Conservation (phyloP, 352 stramenopile genomes). For the Phytophthora foliorum region DNA sequence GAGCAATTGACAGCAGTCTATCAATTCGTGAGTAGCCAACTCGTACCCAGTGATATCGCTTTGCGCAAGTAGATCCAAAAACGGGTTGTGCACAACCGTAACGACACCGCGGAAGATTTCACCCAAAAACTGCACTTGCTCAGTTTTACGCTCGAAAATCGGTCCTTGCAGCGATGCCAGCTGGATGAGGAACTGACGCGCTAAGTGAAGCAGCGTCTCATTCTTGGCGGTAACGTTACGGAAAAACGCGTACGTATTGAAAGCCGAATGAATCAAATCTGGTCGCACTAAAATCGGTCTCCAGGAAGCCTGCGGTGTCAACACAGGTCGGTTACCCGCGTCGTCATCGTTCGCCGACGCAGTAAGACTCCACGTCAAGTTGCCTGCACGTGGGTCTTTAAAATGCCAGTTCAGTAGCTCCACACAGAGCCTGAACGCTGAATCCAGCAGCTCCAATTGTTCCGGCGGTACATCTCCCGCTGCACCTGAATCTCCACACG, state of each 20-base stretch:
- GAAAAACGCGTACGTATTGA: slow-evolving; percentile 89
- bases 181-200: slow-evolving; percentile 84
- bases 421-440: slow-evolving; percentile 77
- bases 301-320: slow-evolving; percentile 75
- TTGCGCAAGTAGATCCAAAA: slow-evolving; percentile 75
- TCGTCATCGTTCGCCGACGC: slow-evolving; percentile 42
- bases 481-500: slow-evolving; percentile 38
- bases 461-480: slow-evolving; percentile 52
- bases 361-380: slow-evolving; percentile 76
- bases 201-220: slow-evolving; percentile 77
- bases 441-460: slow-evolving; percentile 83
- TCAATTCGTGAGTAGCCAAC: slow-evolving; percentile 82
- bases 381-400: slow-evolving; percentile 58
- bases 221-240: slow-evolving; percentile 75
- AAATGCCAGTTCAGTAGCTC: slow-evolving; percentile 89
- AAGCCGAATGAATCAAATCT: slow-evolving; percentile 85
- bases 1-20: slow-evolving; percentile 86
- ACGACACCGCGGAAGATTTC: slow-evolving; percentile 80
- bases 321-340: slow-evolving; percentile 43
- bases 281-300: slow-evolving; percentile 72
- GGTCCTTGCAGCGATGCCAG: slow-evolving; percentile 78
- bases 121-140: slow-evolving; percentile 72
- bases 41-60: slow-evolving; percentile 73
- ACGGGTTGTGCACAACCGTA: slow-evolving; percentile 72
- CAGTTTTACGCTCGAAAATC: slow-evolving; percentile 70